Percentiles rank a stretch among this genome's conserved stretches.
These are phyloP conservation scores for Rhizopogon vinicolor DNA, from an alignment of 768 basidiomycete genomes.

Conservation along the genomic window DNA sequence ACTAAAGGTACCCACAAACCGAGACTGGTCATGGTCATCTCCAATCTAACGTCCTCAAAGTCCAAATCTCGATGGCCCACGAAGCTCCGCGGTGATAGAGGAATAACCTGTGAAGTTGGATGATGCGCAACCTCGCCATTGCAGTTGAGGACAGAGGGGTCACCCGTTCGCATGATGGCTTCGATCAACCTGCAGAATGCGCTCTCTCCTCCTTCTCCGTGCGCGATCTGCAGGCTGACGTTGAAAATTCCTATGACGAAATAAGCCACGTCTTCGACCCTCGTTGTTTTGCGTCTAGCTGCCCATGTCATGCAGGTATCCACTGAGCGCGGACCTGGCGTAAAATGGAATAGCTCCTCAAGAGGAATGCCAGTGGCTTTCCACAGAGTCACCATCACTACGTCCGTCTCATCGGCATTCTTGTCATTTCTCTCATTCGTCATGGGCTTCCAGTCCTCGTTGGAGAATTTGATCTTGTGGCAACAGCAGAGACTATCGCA, in stretches of 20 bases:
- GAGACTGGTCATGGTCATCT: not conserved
- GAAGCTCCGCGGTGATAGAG: too few relatives aligned
- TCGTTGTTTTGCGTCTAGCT: constrained; percentile 17
- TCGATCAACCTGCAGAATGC: constrained; percentile 18
- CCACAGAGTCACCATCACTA: constrained; percentile 6
- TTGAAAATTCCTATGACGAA: constrained; percentile 21
- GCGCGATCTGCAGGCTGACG: constrained; percentile 15
- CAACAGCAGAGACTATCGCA: too few relatives aligned
- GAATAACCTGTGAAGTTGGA: too few relatives aligned
- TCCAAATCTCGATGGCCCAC: too few relatives aligned
- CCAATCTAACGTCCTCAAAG: not conserved
- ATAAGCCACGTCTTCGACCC: constrained; percentile 19
- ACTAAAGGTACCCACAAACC: not conserved
- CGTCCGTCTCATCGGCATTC: constrained; percentile 1
- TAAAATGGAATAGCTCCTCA: constrained; percentile 6
- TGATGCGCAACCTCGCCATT: not conserved
- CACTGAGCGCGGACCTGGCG: constrained; percentile 7
- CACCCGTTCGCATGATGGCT: not conserved
- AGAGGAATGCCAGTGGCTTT: constrained; percentile 12
- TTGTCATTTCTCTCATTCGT: constrained; percentile 9
- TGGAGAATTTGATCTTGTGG: constrained; percentile 12
- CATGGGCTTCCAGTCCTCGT: constrained; percentile 12
- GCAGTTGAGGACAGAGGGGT: constrained; percentile 3
- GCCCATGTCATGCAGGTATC: constrained; percentile 19
- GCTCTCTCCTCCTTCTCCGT: constrained; percentile 18